phyloP scores from a whole-genome alignment of 805 yeast genomes.

The Candida oleophila region DNA sequence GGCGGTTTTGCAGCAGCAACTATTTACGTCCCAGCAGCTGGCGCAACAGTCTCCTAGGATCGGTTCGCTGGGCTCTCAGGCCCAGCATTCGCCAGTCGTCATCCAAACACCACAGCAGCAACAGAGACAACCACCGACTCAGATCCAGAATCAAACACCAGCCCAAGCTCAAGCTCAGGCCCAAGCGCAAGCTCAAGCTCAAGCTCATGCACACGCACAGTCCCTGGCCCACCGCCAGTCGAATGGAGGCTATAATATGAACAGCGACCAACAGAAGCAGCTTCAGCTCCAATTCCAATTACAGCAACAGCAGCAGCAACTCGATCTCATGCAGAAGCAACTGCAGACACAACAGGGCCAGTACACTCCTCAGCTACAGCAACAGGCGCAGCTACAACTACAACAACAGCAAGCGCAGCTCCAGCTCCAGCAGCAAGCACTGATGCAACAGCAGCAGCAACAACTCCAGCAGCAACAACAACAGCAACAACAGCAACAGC shows the following conservation, averaged over 20 bases:
- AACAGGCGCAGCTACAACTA: slow-evolving; percentile 8
- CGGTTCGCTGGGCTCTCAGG: slow-evolving; percentile 15
- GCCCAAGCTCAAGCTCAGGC: slow-evolving; percentile 13
- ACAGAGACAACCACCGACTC: slow-evolving; percentile 12
- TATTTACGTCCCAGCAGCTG: slow-evolving; percentile 17
- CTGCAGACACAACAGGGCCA: not conserved
- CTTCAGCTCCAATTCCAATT: slow-evolving; percentile 12
- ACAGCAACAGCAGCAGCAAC: slow-evolving; percentile 1
- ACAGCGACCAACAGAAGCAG: slow-evolving; percentile 15
- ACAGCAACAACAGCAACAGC: not conserved
- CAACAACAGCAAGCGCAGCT: slow-evolving; percentile 13
- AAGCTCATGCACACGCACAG: slow-evolving; percentile 12
- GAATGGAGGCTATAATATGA: slow-evolving; percentile 3
- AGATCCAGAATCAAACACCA: slow-evolving; percentile 11
- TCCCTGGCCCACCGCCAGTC: slow-evolving; percentile 10
- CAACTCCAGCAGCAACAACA: too few species aligned
- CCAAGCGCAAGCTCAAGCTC: slow-evolving; percentile 13
- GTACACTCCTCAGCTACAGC: slow-evolving; percentile 8
- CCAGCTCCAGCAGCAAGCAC: not conserved
- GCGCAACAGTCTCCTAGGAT: slow-evolving; percentile 12
- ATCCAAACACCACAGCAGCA: slow-evolving; percentile 20
- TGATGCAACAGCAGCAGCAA: slow-evolving; percentile 6
- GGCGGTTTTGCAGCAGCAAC: slow-evolving; percentile 19
- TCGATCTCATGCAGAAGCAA: not conserved
- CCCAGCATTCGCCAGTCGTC: slow-evolving; percentile 10